These are phyloP conservation scores for Croton setiger DNA, from an alignment of 441 rosid genomes.

Conservation along the genomic window DNA sequence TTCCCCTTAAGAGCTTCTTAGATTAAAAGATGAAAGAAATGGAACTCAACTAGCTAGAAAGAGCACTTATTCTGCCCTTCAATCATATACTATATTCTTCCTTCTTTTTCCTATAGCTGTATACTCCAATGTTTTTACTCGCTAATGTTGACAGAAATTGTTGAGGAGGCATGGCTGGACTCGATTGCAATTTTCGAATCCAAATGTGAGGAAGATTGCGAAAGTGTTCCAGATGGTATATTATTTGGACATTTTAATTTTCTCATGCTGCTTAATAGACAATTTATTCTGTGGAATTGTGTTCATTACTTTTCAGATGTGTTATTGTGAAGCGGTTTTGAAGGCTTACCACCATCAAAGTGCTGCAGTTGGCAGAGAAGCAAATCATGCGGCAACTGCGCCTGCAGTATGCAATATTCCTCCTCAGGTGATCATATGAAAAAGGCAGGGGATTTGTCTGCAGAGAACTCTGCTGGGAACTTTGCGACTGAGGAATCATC, in stretches of 20 bases:
- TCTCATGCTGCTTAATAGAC: conserved; percentile 12
- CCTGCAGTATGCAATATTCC: conserved; percentile 19
- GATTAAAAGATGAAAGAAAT: neutral
- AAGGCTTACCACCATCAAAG: conserved; percentile 48
- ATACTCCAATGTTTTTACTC: conserved; percentile 18
- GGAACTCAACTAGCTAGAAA: neutral
- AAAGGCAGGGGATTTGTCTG: conserved; percentile 35
- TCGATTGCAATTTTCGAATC: conserved; percentile 55
- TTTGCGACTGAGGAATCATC: conserved; percentile 34
- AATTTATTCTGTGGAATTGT: conserved; percentile 4
- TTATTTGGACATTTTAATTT: conserved; percentile 16
- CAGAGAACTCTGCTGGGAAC: conserved; percentile 43
- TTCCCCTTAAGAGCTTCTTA: neutral
- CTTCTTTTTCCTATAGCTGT: neutral
- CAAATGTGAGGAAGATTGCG: conserved; percentile 75
- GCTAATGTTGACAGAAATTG: conserved; percentile 43
- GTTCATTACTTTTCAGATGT: conserved; percentile 44
- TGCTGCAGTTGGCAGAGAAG: conserved; percentile 37
- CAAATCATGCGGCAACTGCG: conserved; percentile 31
- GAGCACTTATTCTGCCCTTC: neutral
- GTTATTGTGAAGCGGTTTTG: conserved; percentile 52
- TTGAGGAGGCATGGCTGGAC: conserved; percentile 79
- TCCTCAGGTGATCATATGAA: conserved; percentile 34
- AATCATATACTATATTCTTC: neutral
- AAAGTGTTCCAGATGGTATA: conserved; percentile 78